These are phyloP conservation scores for Lactuca saligna DNA, from an alignment of 129 eudicot species.

Conservation along the genomic window DNA sequence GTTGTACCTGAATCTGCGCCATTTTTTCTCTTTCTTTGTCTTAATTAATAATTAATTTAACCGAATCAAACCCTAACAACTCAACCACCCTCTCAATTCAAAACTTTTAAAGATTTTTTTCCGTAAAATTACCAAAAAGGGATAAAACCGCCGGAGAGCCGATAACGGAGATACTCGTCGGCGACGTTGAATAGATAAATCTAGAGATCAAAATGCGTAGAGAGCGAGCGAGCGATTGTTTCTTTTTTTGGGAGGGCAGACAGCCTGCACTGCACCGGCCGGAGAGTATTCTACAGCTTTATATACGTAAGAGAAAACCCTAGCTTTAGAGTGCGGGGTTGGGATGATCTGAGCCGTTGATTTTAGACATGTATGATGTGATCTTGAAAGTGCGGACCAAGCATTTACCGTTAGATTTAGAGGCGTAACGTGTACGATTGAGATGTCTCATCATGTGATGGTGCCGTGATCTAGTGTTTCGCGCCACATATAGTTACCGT, in stretches of 20 bases:
- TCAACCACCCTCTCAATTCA: conserved; percentile 12
- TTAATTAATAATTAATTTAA: background rate
- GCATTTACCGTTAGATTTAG: background rate
- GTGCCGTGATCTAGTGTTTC: background rate
- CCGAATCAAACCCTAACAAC: conserved; percentile 11
- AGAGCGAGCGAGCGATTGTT: conserved; percentile 16
- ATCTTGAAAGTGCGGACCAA: conserved; percentile 6
- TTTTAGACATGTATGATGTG: conserved; percentile 6
- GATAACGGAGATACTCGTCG: conserved; percentile 16
- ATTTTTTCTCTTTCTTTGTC: conserved; percentile 15
- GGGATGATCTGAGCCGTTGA: conserved; percentile 24
- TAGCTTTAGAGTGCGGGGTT: conserved; percentile 4
- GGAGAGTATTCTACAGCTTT: background rate
- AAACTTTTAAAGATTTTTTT: conserved; percentile 19
- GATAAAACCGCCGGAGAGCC: conserved; percentile 39
- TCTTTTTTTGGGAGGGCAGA: conserved; percentile 62
- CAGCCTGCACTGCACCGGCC: conserved; percentile 60
- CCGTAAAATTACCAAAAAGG: conserved; percentile 12
- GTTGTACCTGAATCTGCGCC: conserved; percentile 82
- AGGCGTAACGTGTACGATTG: background rate
- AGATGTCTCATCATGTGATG: background rate
- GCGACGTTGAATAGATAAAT: conserved; percentile 12
- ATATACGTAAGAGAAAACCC: conserved; percentile 41
- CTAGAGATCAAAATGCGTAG: conserved; percentile 2
- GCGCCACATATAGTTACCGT: background rate